Evolutionary conservation across 768 basidiomycete species (phyloP).

Genomic region (Hericium alpestre): DNA sequence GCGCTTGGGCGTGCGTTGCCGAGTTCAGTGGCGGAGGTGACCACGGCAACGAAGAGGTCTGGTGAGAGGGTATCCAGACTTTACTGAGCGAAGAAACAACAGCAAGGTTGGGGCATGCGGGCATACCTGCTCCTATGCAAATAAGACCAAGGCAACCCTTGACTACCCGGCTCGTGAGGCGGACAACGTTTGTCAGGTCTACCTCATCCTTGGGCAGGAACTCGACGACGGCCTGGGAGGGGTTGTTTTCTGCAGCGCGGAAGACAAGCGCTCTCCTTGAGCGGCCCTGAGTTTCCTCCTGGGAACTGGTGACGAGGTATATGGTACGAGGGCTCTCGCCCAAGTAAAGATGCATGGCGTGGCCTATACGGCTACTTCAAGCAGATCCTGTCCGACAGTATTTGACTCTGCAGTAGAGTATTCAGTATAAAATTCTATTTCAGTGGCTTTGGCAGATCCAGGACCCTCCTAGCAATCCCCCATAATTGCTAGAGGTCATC

Average conservation of each 20-base stretch:
- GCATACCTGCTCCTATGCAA: constrained; percentile 57
- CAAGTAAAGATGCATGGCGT: constrained; percentile 64
- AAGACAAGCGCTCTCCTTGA: constrained; percentile 62
- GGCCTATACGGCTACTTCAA: no score
- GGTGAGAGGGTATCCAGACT: not conserved
- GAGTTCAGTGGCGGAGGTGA: constrained; percentile 66
- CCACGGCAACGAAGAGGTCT: constrained; percentile 83
- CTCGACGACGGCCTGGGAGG: constrained; percentile 73
- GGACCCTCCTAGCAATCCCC: no score
- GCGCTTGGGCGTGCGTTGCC: constrained; percentile 60
- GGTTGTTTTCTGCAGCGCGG: constrained; percentile 42
- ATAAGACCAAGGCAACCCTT: constrained; percentile 83
- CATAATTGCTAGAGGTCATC: no score
- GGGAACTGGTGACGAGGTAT: constrained; percentile 60
- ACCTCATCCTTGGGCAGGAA: constrained; percentile 68
- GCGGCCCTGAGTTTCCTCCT: constrained; percentile 51
- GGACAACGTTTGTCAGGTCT: constrained; percentile 51
- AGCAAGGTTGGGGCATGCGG: not conserved
- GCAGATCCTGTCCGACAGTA: no score
- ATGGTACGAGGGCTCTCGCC: constrained; percentile 57
- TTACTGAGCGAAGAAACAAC: not conserved
- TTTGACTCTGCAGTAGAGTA: no score
- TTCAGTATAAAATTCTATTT: no score
- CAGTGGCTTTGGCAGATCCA: no score
- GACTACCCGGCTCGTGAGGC: constrained; percentile 58